Base-by-base conservation (phyloP, 2,329 filamentous ascomycete species). In the Rhinocladiella similis region DNA sequence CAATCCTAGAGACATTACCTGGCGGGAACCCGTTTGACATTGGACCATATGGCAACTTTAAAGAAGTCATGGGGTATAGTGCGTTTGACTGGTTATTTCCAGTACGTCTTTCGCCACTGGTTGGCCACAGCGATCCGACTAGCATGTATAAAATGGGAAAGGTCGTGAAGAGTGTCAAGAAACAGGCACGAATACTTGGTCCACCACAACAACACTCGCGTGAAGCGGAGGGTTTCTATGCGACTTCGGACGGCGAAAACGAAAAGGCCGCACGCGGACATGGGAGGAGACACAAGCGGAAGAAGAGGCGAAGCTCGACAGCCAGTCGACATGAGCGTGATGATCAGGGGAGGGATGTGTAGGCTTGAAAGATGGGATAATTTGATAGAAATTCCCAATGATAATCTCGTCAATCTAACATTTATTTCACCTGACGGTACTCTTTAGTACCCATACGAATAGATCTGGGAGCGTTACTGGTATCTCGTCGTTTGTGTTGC, bases 21-120 rank as follows among this genome's bases (percentile, higher is more conserved):
- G 87, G 89, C 9, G 87, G 94, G 64, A 96, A 96, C 64, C 90
- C 91, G 0, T 99, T 91, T 86, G 84, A 96, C 65, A 75, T 94
- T 1, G 90, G 89, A 1, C 73, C 75, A 7, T 78, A 82, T 60
- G 73, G 78, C 25, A 97, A 97, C 67, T 87, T 91, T 74, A 83
- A 84, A 62, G 82, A 87, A 13, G 83, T 97, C 20, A 91, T 99
- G 86, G 93, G 93, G 0, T 74, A 81, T 46, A 82, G 75, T 18
- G 62, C 85, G 1, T 59, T 87, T 13, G 89, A 96, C 57, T 97
- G 92, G 92, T 68, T 96, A 12, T 73, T 96, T 1, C 93, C 93
- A 0, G 70, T 96, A 33, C 83, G 79, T 54, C 80, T 83, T 57
- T 91, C 89, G 3, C 93, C 93, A 0, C 93, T 89, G 70, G 81